phyloP scores from a whole-genome alignment of 2,329 filamentous ascomycete species.

The Nigrospora sphaerica region DNA sequence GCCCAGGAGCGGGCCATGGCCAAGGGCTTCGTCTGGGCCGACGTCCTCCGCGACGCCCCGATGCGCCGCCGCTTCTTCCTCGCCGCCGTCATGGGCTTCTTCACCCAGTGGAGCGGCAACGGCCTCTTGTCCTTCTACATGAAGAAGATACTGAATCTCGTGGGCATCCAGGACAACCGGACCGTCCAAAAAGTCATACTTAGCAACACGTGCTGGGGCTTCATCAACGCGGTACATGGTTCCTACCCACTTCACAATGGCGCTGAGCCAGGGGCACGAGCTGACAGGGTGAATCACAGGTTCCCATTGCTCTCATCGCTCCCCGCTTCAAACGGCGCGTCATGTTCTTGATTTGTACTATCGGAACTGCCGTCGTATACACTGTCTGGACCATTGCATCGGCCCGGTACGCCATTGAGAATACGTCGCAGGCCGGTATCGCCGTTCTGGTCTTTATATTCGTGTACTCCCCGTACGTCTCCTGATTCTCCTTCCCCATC shows the following conservation, averaged over 20 bases:
- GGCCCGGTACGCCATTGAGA: slow-evolving; percentile 27
- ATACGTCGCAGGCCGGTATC: slow-evolving; percentile 23
- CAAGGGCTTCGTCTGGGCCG: slow-evolving; percentile 29
- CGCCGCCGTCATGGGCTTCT: slow-evolving; percentile 27
- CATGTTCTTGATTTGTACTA: slow-evolving; percentile 30
- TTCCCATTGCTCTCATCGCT: slow-evolving; percentile 26
- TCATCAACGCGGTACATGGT: slow-evolving; percentile 19
- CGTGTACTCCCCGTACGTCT: slow-evolving; percentile 28
- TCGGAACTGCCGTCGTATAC: slow-evolving; percentile 27
- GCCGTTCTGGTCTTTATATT: slow-evolving; percentile 34
- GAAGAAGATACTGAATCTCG: slow-evolving; percentile 30
- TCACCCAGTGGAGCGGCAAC: slow-evolving; percentile 33
- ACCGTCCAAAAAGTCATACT: slow-evolving; percentile 30
- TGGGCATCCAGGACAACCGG: slow-evolving; percentile 27
- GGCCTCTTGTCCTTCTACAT: slow-evolving; percentile 31
- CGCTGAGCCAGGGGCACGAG: too few species aligned
- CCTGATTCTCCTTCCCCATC: neutral
- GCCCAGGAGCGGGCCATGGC: slow-evolving; percentile 37
- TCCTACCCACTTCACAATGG: too few species aligned
- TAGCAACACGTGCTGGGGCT: slow-evolving; percentile 28
- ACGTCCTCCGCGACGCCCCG: slow-evolving; percentile 23
- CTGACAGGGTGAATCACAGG: slow-evolving; percentile 1
- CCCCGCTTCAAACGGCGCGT: slow-evolving; percentile 23
- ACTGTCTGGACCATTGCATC: slow-evolving; percentile 31
- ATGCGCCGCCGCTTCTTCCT: slow-evolving; percentile 27